Evolutionary conservation across 1,284 basidiomycete genomes (phyloP), one percentile per base, ranked within the genome.

Genomic region (Ceratobasidium sp.): DNA sequence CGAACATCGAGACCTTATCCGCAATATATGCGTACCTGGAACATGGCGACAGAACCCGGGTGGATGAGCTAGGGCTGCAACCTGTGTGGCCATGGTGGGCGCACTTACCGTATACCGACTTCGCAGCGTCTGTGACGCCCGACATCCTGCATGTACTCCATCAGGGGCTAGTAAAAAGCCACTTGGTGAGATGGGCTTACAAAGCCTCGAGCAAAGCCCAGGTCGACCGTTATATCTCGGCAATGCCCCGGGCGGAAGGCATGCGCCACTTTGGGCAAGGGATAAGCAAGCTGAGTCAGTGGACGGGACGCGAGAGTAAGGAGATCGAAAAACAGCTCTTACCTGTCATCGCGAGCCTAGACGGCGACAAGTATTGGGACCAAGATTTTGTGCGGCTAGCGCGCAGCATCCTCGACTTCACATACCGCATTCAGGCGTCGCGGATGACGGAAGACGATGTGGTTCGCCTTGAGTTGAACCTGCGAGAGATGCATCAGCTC

Each of bases 61-160:
- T 44, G 0, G 30, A 56, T 16, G 23, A 71, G 42, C 14, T 54
- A 61, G 30, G 56, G 4, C 56, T 73, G 2, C 23, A 49, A 0
- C 21, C 49, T 16, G 9, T 14, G 1, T 33, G 40, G 30, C 36
- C 36, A 11, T 38, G 36, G 36, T 38, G 36, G 36, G 36, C 36
- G 36, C 3, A 38, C 36, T 73, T 79, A 23, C 78, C 77, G 0
- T 66, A 76, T 54, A 33, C 60, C 5, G 72, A 79, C 67, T 79
- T 79, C 38, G 77, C 76, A 72, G 9, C 54, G 2, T 73, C 46
- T 18, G 62, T 79, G 36, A 76, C 76, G 2, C 79, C 78, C 2
- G 77, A 81, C 44, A 49, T 80, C 25, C 75, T 80, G 4, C 79
- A 80, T 60, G 79, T 80, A 59, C 72, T 79, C 0, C 78, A 80